Evolutionary conservation across 192 early-diverging fungal species (phyloP), one percentile per base, ranked within the genome.

Genomic region (Paraglomus brasilianum): DNA sequence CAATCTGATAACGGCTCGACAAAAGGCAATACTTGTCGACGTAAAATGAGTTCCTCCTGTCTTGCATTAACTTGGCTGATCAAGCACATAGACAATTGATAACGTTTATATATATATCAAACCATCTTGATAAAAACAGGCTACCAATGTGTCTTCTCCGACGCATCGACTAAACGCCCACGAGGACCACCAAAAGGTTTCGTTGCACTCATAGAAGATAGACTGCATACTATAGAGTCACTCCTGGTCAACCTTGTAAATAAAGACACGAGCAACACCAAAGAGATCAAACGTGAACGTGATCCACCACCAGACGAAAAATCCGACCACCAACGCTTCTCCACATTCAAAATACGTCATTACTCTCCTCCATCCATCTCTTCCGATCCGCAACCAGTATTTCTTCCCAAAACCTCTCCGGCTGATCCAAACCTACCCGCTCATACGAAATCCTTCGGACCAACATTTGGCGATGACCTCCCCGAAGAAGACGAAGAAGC

Each of bases 181-280:
- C 42, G 66, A 44, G 87, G 87, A 1, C 87, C 87, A 38, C 84
- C 86, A 48, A 86, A 86, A 68, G 87, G 87, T 47, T 88, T 87
- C 67, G 84, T 88, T n/a, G 87, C 82, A 11, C 76, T 74, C n/a
- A 87, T 88, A 9, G 87, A 88, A 53, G 75, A 72, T 63, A 73
- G 82, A 55, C 67, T 88, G 40, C 77, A 75, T 58, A 76, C 75
- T 22, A 74, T 83, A 21, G 86, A 88, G 62, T 73, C 69, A 43
- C 77, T 88, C 17, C 71, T 91, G 22, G 74, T 70, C 15, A 77
- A 74, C 8, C 80, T 89, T 14, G 77, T 85, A 13, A 74, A 77
- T 39, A 76, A 75, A 55, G 79, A 80, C 11, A 66, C 72, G 55
- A 66, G 10, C 69, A n/a, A 43, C 3, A 52, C 24, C 17, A 69